These are phyloP conservation scores for Fusarium sp. DNA, from an alignment of 2,329 filamentous ascomycete genomes.

Conservation along the genomic window DNA sequence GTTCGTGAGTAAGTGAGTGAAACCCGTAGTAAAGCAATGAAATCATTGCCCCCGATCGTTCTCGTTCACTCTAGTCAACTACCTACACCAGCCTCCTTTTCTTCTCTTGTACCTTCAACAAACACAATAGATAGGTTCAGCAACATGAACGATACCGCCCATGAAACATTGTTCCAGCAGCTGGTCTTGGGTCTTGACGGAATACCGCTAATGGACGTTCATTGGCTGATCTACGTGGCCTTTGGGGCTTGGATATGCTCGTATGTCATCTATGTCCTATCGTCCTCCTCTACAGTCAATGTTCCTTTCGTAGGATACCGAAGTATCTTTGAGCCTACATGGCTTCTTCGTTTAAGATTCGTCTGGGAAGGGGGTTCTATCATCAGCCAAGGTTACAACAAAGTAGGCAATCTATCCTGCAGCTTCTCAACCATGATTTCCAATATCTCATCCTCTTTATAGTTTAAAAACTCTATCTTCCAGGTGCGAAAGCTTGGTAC, in stretches of 20 bases:
- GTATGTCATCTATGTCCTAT: accelerated
- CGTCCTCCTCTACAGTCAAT: neutral
- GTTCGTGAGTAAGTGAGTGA: accelerated
- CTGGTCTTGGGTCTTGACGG: neutral
- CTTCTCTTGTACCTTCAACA: no score
- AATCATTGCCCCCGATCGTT: neutral
- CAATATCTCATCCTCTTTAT: accelerated
- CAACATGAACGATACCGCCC: neutral
- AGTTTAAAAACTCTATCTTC: neutral
- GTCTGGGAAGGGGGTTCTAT: neutral
- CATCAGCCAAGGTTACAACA: neutral
- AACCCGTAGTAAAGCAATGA: accelerated
- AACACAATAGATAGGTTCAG: accelerated
- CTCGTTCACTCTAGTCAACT: accelerated
- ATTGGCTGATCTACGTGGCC: neutral
- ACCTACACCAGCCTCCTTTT: neutral
- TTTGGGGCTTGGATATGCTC: neutral
- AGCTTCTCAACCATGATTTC: accelerated
- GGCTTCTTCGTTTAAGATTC: neutral
- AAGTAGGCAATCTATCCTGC: neutral
- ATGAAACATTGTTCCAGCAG: no score
- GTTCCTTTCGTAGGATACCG: neutral
- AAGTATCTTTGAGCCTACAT: neutral
- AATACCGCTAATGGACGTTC: neutral
- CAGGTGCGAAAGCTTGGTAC: neutral